These are phyloP conservation scores for Boletus edulis DNA, from an alignment of 768 basidiomycete species.

Conservation along the genomic window DNA sequence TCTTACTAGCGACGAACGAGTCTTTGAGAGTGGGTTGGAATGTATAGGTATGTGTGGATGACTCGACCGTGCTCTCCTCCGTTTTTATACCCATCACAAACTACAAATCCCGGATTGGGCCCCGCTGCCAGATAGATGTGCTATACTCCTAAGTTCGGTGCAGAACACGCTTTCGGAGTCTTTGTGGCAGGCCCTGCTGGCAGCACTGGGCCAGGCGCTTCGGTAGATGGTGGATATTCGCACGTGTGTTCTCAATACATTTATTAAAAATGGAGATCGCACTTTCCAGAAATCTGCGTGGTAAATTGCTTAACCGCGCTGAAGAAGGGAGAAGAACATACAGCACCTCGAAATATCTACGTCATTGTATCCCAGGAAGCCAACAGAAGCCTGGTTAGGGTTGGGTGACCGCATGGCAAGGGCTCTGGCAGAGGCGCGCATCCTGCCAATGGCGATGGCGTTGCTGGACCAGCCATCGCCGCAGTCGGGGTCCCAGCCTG, in stretches of 20 bases:
- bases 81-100: conserved; percentile 7
- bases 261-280: too few species aligned
- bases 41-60: neutral
- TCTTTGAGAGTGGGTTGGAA: neutral
- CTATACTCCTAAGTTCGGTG: neutral
- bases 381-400: neutral
- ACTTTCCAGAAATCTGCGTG: neutral
- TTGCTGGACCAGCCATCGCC: neutral
- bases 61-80: neutral
- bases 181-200: neutral
- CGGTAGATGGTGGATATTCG: too few species aligned
- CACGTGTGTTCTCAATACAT: neutral
- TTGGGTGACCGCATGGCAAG: neutral
- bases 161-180: neutral
- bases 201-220: too few species aligned
- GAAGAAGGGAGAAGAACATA: neutral
- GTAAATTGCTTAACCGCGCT: neutral
- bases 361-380: neutral
- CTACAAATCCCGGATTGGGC: neutral
- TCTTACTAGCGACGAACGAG: neutral
- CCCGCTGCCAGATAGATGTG: too few species aligned
- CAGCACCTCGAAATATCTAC: neutral
- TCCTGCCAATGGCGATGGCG: neutral
- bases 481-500: neutral
- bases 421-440: neutral